Base-by-base conservation (phyloP, 768 basidiomycete genomes). In the Tulasnella sp. region DNA sequence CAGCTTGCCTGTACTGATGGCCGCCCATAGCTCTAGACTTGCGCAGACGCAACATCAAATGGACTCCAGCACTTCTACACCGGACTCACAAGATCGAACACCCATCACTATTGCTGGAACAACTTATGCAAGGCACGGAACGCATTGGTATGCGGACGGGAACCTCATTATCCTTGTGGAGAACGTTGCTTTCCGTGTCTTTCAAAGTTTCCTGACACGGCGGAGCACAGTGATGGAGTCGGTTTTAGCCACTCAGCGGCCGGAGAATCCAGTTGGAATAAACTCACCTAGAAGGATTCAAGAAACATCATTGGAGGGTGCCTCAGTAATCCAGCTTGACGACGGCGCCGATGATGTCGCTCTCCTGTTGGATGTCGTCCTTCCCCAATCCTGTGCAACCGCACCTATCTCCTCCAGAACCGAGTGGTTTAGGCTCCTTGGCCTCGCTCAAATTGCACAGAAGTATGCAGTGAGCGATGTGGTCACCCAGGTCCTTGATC, bases 81-180 rank as follows among this genome's bases (percentile, higher is more conserved):
- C 27, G 44, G 14, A 34, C 62, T 36, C 34, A 19, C 27, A 34
- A 31, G 27, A 36, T 36, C 62, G 36, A 10, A 34, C 34, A 68
- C 16, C 62, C 27, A 68, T 68, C 7, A 68, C 3, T 34, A 68
- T 68, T 14, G 6, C 9, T 6, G 31, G 12, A 68, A 12, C 10
- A 27, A 14, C n/a, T 16, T 68, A 68, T 34, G 36, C 24, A 34
- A 68, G 27, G 16, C 46, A 76, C n/a, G n/a, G 44, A 24, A 48
- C 24, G 12, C 75, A 76, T 48, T 76, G 46, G 39, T 76, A 52
- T 21, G 14, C 44, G 18, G 75, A 76, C 38, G 75, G 75, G 24
- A 76, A 76, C 40, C 24, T 76, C 75, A 27, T 76, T 14, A 19
- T 76, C 31, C 39, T 76, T 10, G 46, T 76, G n/a, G 75, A 76